Base-by-base conservation (phyloP, 1,284 basidiomycete genomes). In the Ganoderma lingzhi region DNA sequence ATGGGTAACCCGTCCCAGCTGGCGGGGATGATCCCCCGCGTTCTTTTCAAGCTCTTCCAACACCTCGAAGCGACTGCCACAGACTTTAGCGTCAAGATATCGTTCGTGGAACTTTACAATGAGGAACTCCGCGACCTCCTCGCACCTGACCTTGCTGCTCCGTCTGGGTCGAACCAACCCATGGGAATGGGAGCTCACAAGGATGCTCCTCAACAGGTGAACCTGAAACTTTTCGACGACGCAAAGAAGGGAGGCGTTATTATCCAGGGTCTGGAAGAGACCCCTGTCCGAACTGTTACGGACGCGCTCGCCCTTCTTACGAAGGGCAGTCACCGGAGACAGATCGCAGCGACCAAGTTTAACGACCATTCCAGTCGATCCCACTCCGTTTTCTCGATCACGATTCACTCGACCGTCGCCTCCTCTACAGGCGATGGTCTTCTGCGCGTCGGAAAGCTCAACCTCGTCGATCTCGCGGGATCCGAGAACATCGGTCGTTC, bases 11-110 rank as follows among this genome's bases (percentile, higher is more conserved):
- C 96, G 42, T 94, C 94, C 19, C 83, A 91, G 2, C 90, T 95
- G 64, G 97, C 98, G 4, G 98, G 98, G 65, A 97, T 99, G 89
- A 96, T 99, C 71, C 98, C 98, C n/a, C 93, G 98, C 44, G 96
- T 93, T 1, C 87, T 99, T 6, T 96, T 98, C 79, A 92, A 94
- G 35, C 89, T 99, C 2, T 99, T 99, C 78, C 90, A 95, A 70
- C 88, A 94, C 63, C 90, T 99, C 9, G 96, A 98, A 76, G 84
- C 87, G 8, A 88, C 88, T 0, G 84, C 87, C 14, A 81, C 89
- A 37, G 98, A 99, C 77, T 99, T 93, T 79, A 93, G 94, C 73
- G 96, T 99, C 78, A 96, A 96, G 77, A 90, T 98, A 66, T 97
- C 96, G 0, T 99, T 93, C 79, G 88, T 99, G 66, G 98, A 99